Percentiles rank a stretch among this genome's conserved stretches.
phyloP scores from a whole-genome alignment of 2,329 filamentous ascomycete species.

The Epichloe baconii region DNA sequence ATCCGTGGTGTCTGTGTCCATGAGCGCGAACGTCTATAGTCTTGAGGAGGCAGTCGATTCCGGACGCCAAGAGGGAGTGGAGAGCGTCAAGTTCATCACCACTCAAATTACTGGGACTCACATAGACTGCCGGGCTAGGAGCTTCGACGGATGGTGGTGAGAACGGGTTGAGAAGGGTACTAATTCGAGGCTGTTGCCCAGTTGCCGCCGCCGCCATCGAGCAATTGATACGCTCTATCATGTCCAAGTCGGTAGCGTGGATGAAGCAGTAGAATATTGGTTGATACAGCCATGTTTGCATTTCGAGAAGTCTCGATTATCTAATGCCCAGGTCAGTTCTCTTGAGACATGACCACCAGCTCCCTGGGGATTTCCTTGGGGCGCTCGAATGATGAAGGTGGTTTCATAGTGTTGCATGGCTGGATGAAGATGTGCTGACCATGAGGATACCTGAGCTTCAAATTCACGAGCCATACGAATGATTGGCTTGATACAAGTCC shows the following conservation, averaged over 20 bases:
- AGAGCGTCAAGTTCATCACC: constrained; percentile 8
- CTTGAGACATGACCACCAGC: constrained; percentile 8
- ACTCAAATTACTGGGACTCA: constrained; percentile 1
- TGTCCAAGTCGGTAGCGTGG: constrained; percentile 2
- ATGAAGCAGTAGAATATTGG: constrained; percentile 8
- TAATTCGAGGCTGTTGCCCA: constrained; percentile 4
- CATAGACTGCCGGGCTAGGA: background rate
- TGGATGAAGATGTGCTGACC: constrained; percentile 10
- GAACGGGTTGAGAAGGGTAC: constrained; percentile 9
- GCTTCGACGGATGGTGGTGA: constrained; percentile 1
- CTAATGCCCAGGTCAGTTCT: constrained; percentile 12
- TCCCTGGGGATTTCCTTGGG: constrained; percentile 1
- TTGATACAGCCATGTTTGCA: constrained; percentile 11
- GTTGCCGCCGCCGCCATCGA: background rate
- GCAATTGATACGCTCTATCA: background rate
- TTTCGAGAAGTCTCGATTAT: constrained; percentile 12
- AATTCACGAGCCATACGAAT: constrained; percentile 13
- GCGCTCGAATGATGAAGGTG: background rate
- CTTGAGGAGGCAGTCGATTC: constrained; percentile 12
- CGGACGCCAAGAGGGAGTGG: constrained; percentile 8
- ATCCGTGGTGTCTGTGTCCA: constrained; percentile 14
- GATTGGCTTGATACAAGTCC: constrained; percentile 7
- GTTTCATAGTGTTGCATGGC: constrained; percentile 10
- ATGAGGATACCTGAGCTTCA: constrained; percentile 12
- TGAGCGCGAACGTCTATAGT: constrained; percentile 11